Evolutionary conservation across 768 basidiomycete genomes (phyloP).

Genomic region (Lactifluus hygrophoroides): DNA sequence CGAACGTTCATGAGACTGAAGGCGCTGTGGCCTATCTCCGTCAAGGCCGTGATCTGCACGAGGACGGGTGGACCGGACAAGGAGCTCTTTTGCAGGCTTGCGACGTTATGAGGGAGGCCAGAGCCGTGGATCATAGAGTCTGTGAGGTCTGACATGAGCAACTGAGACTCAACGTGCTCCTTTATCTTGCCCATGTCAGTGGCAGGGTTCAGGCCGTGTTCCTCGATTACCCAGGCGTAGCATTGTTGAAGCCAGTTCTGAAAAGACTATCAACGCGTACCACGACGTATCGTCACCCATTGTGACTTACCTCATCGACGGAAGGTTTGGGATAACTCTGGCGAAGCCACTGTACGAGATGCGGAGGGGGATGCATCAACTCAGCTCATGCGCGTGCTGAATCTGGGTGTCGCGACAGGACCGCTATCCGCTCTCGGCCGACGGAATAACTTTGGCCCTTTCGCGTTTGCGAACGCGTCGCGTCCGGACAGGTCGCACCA

Average conservation of each 20-base stretch:
- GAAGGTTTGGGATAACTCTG: slow-evolving; percentile 49
- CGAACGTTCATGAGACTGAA: slow-evolving; percentile 67
- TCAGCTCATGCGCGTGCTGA: not conserved
- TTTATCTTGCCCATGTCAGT: slow-evolving; percentile 45
- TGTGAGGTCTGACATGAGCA: slow-evolving; percentile 60
- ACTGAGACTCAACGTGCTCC: slow-evolving; percentile 50
- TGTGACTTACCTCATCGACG: slow-evolving; percentile 49
- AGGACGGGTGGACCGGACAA: slow-evolving; percentile 45
- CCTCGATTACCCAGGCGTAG: slow-evolving; percentile 50
- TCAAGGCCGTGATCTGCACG: slow-evolving; percentile 70
- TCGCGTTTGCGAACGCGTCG: not conserved
- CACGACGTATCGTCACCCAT: not conserved
- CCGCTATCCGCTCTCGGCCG: too few species aligned
- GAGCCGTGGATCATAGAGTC: slow-evolving; percentile 68
- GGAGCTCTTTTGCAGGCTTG: slow-evolving; percentile 30
- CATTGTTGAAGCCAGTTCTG: slow-evolving; percentile 76
- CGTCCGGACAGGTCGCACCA: not conserved
- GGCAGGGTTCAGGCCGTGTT: slow-evolving; percentile 39
- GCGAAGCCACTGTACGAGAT: slow-evolving; percentile 45
- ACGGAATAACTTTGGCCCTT: too few species aligned
- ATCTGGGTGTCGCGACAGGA: not conserved
- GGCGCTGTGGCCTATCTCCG: slow-evolving; percentile 79
- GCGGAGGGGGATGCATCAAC: slow-evolving; percentile 25
- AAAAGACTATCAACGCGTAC: not conserved
- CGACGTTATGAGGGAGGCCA: slow-evolving; percentile 48